Evolutionary conservation across 1,139 yeast species (phyloP).

Genomic region (Geotrichum phurueaensis): DNA sequence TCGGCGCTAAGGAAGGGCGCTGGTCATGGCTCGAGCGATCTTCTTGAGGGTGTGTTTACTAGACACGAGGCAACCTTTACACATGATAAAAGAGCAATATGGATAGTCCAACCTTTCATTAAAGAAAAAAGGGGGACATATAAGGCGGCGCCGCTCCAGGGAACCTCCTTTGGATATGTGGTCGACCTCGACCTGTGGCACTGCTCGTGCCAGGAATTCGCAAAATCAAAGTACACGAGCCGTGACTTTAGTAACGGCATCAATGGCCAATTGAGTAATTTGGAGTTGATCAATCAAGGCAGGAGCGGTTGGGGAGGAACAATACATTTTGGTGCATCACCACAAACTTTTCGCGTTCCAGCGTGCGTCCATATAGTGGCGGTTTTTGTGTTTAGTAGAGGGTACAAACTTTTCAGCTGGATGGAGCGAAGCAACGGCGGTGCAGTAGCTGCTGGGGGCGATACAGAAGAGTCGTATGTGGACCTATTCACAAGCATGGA

Average conservation of each 20-base stretch:
- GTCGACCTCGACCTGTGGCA: conserved; percentile 15
- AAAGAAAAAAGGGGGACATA: conserved; percentile 9
- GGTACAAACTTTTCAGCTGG: conserved; percentile 7
- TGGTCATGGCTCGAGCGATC: background rate
- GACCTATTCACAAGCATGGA: background rate
- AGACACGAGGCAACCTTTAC: background rate
- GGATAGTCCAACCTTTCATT: conserved; percentile 11
- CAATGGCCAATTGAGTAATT: background rate
- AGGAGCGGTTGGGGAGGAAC: conserved; percentile 6
- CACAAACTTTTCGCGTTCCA: conserved; percentile 4
- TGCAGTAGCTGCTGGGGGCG: background rate
- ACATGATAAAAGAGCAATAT: background rate
- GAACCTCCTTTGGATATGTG: conserved; percentile 11
- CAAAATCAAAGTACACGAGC: conserved; percentile 14
- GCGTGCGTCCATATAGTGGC: conserved; percentile 12
- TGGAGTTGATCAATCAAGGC: background rate
- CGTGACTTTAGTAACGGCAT: background rate
- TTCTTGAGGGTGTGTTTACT: conserved; percentile 10
- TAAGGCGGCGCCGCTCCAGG: conserved; percentile 5
- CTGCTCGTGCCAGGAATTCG: conserved; percentile 14
- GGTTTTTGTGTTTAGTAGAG: conserved; percentile 9
- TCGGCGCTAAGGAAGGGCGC: background rate
- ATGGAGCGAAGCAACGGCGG: background rate
- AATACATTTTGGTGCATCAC: background rate
- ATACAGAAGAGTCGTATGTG: background rate